These are phyloP conservation scores for Neurospora hispaniola DNA, from an alignment of 495 filamentous ascomycete genomes.

Conservation along the genomic window DNA sequence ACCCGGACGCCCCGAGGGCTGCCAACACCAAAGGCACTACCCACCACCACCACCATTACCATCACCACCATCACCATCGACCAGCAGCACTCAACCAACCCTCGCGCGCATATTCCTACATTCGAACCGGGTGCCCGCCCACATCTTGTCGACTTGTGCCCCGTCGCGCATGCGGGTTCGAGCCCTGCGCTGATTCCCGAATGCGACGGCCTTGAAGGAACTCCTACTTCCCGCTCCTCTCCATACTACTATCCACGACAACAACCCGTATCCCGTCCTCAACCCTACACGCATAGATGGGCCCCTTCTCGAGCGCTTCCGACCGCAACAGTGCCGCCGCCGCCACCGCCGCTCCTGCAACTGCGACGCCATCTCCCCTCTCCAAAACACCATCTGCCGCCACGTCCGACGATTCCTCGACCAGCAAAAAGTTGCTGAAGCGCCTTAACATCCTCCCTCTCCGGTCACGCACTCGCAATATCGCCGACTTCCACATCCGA, in stretches of 20 bases:
- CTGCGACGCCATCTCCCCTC: conserved; percentile 1
- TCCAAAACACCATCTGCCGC: conserved; percentile 18
- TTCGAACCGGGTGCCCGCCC: not conserved
- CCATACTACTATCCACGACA: conserved; percentile 3
- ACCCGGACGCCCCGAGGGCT: not conserved
- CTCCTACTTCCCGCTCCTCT: not conserved
- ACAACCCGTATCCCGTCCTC: conserved; percentile 2
- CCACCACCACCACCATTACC: not conserved
- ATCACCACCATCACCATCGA: not conserved
- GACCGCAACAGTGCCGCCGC: conserved; percentile 21
- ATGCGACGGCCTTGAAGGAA: not conserved
- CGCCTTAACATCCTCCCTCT: conserved; percentile 42
- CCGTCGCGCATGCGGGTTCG: conserved; percentile 1
- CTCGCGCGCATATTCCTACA: conserved; percentile 1
- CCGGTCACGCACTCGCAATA: conserved; percentile 53
- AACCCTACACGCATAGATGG: conserved; percentile 23
- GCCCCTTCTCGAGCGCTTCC: conserved; percentile 23
- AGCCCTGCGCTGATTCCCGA: conserved; percentile 2
- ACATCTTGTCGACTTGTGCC: not conserved
- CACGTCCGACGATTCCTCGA: conserved; percentile 19
- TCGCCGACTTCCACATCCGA: conserved; percentile 72
- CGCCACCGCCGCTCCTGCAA: conserved; percentile 12
- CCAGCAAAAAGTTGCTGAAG: conserved; percentile 32
- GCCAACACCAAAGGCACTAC: not conserved
- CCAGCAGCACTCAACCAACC: not conserved